Evolutionary conservation across 306 rosid species (phyloP), one percentile per base, ranked within the genome.

Genomic region (Acacia melanoxylon): DNA sequence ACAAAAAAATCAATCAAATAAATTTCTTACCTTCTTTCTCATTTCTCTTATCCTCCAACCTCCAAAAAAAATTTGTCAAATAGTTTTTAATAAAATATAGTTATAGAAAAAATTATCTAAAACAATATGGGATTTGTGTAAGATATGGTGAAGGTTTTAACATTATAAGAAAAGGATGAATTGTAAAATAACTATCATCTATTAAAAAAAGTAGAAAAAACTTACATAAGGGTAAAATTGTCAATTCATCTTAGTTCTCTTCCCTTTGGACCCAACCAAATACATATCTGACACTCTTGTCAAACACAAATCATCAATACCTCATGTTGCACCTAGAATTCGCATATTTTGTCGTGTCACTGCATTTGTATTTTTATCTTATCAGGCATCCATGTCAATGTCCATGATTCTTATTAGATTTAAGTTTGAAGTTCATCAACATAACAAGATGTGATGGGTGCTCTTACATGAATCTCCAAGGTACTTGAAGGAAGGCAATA

Each of bases 401-500:
- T 41, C 20, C 17, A 42, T 42, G 49, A 20, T 69, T 69, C 19
- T 42, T 79, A 62, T 42, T 78, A 56, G 46, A 71, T 75, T 49
- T 51, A 49, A 75, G 27, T 75, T 20, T 54, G 67, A 40, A 40
- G 40, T 40, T 81, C 10, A 58, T 56, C 44, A 40, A 66, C 78
- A 48, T 33, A 27, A 33, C 67, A 73, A 81, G 75, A 72, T 49
- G 48, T 80, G 87, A 81, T 59, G 52, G 35, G 59, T 71, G 33
- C 25, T 86, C 37, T 82, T 84, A 17, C 74, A 68, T 86, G 84
- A 82, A 82, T 83, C 86, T 85, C 89, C 20, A 85, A 94, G 99
- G 98, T 95, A 80, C 89, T 95, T 27, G 99, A 95, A 87, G 99
- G 99, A 83, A 88, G 97, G 86, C 81, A 92, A 78, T 95, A 95